Conservation (phyloP, 495 filamentous ascomycete species). For the Friedmanniomyces endolithicus region DNA sequence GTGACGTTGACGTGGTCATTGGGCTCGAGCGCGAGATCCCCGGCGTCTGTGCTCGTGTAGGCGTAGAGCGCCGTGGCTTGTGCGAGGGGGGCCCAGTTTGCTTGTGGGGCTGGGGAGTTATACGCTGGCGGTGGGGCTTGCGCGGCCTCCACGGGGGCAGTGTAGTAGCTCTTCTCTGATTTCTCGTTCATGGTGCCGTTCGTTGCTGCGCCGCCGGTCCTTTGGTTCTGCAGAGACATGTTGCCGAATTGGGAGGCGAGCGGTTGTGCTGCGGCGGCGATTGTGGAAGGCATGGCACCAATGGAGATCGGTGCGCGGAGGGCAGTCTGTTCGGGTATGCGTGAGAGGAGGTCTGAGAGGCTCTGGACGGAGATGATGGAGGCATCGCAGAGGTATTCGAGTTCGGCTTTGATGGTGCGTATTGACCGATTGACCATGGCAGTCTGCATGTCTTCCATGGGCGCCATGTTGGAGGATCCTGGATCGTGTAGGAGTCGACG, state of each 20-base stretch:
- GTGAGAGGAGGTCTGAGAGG: conserved; percentile 55
- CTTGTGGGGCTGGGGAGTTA: conserved; percentile 12
- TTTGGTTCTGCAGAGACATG: conserved; percentile 27
- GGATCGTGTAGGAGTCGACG: background rate
- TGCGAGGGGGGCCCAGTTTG: conserved; percentile 34
- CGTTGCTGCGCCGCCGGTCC: conserved; percentile 36
- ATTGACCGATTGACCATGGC: conserved; percentile 65
- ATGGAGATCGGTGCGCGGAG: conserved; percentile 42
- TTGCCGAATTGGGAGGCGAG: conserved; percentile 28
- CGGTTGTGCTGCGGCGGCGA: conserved; percentile 31
- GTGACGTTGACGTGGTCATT: conserved; percentile 66
- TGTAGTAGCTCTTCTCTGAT: conserved; percentile 38
- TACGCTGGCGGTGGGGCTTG: conserved; percentile 34
- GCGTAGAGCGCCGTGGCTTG: conserved; percentile 72
- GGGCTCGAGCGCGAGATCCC: conserved; percentile 62
- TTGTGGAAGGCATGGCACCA: conserved; percentile 31
- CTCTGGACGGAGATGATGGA: conserved; percentile 57
- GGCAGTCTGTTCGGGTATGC: conserved; percentile 50
- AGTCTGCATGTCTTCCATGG: conserved; percentile 22
- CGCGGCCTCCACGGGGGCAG: conserved; percentile 42
- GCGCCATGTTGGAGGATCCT: conserved; percentile 19
- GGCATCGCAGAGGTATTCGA: conserved; percentile 75
- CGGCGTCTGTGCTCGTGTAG: conserved; percentile 64
- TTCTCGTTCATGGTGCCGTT: conserved; percentile 32
- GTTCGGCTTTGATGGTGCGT: conserved; percentile 77